A percentile compares a stretch with the other conserved stretches of the same genome.
Conservation (phyloP, 306 rosid genomes). For the Bauhinia variegata region DNA sequence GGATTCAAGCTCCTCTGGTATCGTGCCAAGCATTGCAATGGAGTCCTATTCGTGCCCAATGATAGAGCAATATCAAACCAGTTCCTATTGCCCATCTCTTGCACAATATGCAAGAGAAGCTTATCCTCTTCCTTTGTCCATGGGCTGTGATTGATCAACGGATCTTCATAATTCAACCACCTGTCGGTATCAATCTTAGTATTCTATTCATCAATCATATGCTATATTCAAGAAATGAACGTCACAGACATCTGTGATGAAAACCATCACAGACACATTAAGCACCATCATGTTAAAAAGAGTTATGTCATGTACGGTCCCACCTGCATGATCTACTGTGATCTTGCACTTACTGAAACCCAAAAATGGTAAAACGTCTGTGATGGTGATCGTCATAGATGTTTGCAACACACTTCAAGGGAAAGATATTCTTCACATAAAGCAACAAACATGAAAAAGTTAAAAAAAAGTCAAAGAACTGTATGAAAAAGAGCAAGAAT, state of each 20-base stretch:
- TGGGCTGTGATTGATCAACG: constrained; percentile 68
- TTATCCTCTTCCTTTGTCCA: constrained; percentile 80
- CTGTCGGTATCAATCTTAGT: constrained; percentile 48
- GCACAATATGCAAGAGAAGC: constrained; percentile 63
- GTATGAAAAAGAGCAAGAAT: constrained; percentile 39
- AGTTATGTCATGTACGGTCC: constrained; percentile 52
- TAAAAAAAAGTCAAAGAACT: constrained; percentile 48
- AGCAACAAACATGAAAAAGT: constrained; percentile 50
- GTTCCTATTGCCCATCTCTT: constrained; percentile 66
- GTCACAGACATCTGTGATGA: constrained; percentile 65
- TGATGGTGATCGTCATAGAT: constrained; percentile 70
- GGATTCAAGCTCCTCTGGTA: constrained; percentile 92
- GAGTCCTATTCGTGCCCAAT: constrained; percentile 79
- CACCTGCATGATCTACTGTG: constrained; percentile 70
- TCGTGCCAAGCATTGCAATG: constrained; percentile 90
- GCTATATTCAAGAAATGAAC: constrained; percentile 26
- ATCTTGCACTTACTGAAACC: constrained; percentile 60
- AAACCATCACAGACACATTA: constrained; percentile 67
- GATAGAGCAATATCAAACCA: constrained; percentile 76
- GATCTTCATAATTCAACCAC: constrained; percentile 96
- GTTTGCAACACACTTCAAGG: constrained; percentile 59
- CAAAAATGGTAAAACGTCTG: constrained; percentile 65
- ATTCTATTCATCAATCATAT: constrained; percentile 21
- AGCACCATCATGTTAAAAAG: constrained; percentile 55
- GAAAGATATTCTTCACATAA: constrained; percentile 58